These are phyloP conservation scores for Fusarium albosuccineum DNA, from an alignment of 2,329 filamentous ascomycete genomes.

Conservation along the genomic window DNA sequence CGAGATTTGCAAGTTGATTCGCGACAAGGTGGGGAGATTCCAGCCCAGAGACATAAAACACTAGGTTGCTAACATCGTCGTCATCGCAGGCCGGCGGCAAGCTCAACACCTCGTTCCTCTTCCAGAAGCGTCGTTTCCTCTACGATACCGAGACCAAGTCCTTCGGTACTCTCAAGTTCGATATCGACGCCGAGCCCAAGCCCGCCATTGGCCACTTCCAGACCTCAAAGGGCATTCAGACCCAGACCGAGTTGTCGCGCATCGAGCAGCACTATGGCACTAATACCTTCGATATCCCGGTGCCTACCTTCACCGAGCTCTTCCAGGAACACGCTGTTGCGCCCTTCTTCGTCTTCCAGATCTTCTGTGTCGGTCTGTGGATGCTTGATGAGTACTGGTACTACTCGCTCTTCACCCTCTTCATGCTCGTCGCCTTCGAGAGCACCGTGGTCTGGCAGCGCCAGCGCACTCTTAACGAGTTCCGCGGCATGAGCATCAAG, in stretches of 20 bases:
- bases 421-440: constrained; percentile 98
- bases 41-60: constrained; percentile 8
- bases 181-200: constrained; percentile 87
- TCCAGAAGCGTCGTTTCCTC: constrained; percentile 97
- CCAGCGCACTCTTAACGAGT: constrained; percentile 94
- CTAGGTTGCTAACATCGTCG: constrained; percentile 26
- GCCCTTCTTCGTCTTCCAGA: constrained; percentile 98
- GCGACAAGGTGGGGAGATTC: constrained; percentile 71
- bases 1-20: constrained; percentile 86
- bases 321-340: constrained; percentile 99
- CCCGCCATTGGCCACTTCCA: constrained; percentile 85
- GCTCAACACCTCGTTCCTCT: constrained; percentile 87
- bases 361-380: constrained; percentile 98
- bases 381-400: constrained; percentile 99
- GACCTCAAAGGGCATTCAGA: constrained; percentile 79
- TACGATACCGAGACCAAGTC: constrained; percentile 77
- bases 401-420: constrained; percentile 97
- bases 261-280: constrained; percentile 93
- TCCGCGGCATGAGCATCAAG: constrained; percentile 99
- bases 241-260: constrained; percentile 79
- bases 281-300: constrained; percentile 97
- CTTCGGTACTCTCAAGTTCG: constrained; percentile 87
- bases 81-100: constrained; percentile 74
- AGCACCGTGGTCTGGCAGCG: constrained; percentile 99
- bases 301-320: constrained; percentile 93